Conservation (phyloP, 1,139 yeast genomes). For the Suhomyces chickasaworum region DNA sequence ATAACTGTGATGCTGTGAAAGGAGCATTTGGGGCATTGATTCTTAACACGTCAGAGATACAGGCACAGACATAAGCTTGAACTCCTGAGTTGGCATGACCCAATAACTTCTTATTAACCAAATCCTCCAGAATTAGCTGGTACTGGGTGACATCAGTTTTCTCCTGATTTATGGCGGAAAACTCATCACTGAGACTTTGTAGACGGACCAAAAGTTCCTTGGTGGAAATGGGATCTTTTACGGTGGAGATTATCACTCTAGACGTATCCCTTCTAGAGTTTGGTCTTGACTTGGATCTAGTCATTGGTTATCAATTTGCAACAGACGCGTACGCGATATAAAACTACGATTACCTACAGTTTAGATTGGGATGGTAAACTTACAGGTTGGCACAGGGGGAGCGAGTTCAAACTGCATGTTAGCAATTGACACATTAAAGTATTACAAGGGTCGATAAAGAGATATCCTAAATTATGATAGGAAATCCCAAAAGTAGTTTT, state of each 20-base stretch:
- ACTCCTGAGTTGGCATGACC: conserved; percentile 69
- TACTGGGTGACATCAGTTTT: conserved; percentile 49
- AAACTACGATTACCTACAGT: not conserved
- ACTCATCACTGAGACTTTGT: conserved; percentile 58
- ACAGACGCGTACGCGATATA: conserved; percentile 9
- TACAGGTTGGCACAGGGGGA: not conserved
- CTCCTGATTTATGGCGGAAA: conserved; percentile 64
- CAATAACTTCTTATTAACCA: conserved; percentile 60
- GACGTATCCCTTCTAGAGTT: conserved; percentile 40
- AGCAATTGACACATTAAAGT: too few species aligned
- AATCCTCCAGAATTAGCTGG: conserved; percentile 49
- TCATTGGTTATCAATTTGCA: conserved; percentile 8
- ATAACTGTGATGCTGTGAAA: conserved; percentile 62
- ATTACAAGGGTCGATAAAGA: too few species aligned
- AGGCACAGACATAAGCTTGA: conserved; percentile 71
- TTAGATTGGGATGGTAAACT: not conserved
- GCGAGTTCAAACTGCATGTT: not conserved
- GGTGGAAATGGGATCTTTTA: conserved; percentile 55
- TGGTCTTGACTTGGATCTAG: conserved; percentile 6
- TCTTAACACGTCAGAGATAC: conserved; percentile 74
- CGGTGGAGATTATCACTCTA: conserved; percentile 50
- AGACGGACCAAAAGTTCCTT: conserved; percentile 53
- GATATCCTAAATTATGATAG: too few species aligned
- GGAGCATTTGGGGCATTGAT: conserved; percentile 93
- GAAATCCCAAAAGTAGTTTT: too few species aligned